These are phyloP conservation scores for Kluyveromyces starmeri DNA, from an alignment of 805 yeast species.

Conservation along the genomic window DNA sequence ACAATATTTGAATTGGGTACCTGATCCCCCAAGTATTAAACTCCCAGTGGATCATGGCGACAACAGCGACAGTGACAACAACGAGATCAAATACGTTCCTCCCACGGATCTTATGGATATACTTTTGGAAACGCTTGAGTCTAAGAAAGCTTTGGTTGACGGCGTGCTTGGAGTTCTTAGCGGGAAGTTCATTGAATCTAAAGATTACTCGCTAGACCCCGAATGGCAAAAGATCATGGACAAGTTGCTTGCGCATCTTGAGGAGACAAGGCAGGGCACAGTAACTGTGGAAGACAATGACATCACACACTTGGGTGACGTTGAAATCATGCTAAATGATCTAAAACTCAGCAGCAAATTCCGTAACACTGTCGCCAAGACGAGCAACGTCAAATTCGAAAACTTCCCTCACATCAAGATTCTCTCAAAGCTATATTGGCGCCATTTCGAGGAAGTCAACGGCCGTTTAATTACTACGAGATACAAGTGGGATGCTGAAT, in stretches of 20 bases:
- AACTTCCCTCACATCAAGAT: slow-evolving; percentile 2
- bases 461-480: slow-evolving; percentile 1
- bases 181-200: slow-evolving; percentile 15
- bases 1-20: slow-evolving; percentile 21
- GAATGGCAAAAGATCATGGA: slow-evolving; percentile 22
- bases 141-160: slow-evolving; percentile 18
- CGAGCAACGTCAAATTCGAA: neutral
- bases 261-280: slow-evolving; percentile 4
- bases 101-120: slow-evolving; percentile 16
- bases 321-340: slow-evolving; percentile 82
- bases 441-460: neutral
- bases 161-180: slow-evolving; percentile 19
- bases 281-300: slow-evolving; percentile 9
- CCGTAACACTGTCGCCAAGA: neutral
- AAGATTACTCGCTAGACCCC: slow-evolving; percentile 16
- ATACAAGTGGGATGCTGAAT: neutral
- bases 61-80: slow-evolving; percentile 8
- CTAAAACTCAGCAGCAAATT: slow-evolving; percentile 45
- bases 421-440: slow-evolving; percentile 5
- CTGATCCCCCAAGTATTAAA: slow-evolving; percentile 13
- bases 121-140: slow-evolving; percentile 19
- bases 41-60: slow-evolving; percentile 6
- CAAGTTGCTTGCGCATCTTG: slow-evolving; percentile 15
- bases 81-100: slow-evolving; percentile 8
- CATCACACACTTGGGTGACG: slow-evolving; percentile 35